Conservation (phyloP, 768 basidiomycete genomes). For the Dendrothele bispora region DNA sequence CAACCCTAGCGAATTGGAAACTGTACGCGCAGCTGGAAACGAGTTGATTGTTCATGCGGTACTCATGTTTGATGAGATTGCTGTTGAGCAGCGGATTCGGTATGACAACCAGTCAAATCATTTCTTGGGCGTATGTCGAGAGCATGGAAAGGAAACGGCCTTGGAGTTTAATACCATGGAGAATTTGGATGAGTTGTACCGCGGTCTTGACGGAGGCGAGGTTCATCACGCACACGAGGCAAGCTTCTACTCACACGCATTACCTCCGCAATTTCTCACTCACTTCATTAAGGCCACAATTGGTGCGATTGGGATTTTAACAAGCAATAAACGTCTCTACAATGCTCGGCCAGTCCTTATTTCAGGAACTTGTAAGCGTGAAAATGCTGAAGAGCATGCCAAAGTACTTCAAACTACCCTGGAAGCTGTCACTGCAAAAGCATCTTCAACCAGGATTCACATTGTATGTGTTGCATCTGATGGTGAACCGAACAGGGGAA, state of each 20-base stretch:
- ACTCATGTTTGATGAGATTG: constrained; percentile 30
- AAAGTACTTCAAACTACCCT: constrained; percentile 15
- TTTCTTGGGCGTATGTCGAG: constrained; percentile 26
- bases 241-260: background rate
- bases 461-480: constrained; percentile 26
- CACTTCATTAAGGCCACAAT: background rate
- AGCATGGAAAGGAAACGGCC: constrained; percentile 19
- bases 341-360: constrained; percentile 17
- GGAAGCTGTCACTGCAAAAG: constrained; percentile 5
- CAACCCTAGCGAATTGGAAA: background rate
- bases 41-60: constrained; percentile 18
- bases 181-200: constrained; percentile 24
- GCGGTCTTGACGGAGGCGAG: constrained; percentile 11
- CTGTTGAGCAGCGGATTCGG: constrained; percentile 20
- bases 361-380: constrained; percentile 26
- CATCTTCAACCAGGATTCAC: constrained; percentile 7
- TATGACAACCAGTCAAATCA: constrained; percentile 24
- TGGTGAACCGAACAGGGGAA: constrained; percentile 26
- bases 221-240: constrained; percentile 25
- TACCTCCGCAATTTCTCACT: background rate
- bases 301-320: background rate
- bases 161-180: constrained; percentile 18
- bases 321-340: background rate
- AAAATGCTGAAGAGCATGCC: constrained; percentile 17
- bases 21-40: constrained; percentile 7